These are phyloP conservation scores for Metarhizium sp. DNA, from an alignment of 2,329 filamentous ascomycete genomes.

Conservation along the genomic window DNA sequence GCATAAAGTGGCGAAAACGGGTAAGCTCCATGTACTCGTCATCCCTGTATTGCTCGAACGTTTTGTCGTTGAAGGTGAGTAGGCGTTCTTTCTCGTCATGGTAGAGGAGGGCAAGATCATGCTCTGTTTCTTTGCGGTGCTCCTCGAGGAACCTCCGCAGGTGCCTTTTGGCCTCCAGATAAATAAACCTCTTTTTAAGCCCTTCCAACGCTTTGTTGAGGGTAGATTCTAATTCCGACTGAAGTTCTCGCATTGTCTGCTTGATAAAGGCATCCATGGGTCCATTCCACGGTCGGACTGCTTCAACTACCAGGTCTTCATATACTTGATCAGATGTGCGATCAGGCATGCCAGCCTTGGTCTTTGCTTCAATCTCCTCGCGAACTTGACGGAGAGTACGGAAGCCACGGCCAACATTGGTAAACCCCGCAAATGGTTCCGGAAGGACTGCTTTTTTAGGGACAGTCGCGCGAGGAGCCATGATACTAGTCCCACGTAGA, in stretches of 20 bases:
- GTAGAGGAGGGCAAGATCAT: constrained; percentile 35
- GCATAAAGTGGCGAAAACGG: constrained; percentile 38
- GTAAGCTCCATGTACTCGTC: constrained; percentile 36
- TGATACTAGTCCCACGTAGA: background rate
- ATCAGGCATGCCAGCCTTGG: constrained; percentile 47
- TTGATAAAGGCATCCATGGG: constrained; percentile 41
- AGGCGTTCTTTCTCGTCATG: constrained; percentile 44
- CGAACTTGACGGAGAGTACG: constrained; percentile 43
- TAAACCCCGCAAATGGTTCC: constrained; percentile 30
- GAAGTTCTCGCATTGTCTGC: constrained; percentile 38
- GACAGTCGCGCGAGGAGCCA: constrained; percentile 7
- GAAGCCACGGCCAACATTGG: constrained; percentile 28
- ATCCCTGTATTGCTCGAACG: constrained; percentile 34
- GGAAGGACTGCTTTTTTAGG: constrained; percentile 13
- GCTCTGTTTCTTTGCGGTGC: constrained; percentile 25
- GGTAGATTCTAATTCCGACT: constrained; percentile 34
- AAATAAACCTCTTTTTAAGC: constrained; percentile 39
- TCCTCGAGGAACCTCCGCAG: constrained; percentile 34
- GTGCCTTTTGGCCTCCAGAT: constrained; percentile 33
- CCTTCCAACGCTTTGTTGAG: constrained; percentile 37
- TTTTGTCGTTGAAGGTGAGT: constrained; percentile 46
- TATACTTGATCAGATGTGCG: constrained; percentile 52
- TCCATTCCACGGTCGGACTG: constrained; percentile 46
- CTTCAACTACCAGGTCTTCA: constrained; percentile 45
- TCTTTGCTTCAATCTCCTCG: constrained; percentile 42